Evolutionary conservation across 2,329 filamentous ascomycete genomes (phyloP), one percentile per base, ranked within the genome.

Genomic region (Fusarium hainanense): DNA sequence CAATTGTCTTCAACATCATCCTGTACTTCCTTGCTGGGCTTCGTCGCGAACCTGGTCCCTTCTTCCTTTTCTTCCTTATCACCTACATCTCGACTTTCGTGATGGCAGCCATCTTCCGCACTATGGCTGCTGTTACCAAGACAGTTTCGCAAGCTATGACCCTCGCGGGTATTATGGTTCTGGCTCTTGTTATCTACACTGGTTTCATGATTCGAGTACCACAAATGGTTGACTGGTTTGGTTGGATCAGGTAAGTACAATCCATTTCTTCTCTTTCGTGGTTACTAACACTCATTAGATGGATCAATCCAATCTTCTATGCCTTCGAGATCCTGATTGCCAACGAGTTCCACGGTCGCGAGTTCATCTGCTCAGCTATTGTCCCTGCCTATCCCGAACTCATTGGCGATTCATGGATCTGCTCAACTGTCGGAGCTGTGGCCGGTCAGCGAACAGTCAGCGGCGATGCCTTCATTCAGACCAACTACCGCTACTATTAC

Each of bases 91-190:
- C 87, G 2, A 93, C 89, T 0, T 84, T 95, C 70, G 85, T 89
- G 69, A 94, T 94, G 90, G 90, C 87, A 40, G 92, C 90, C 79
- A 83, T 93, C 42, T 95, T 95, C 82, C 85, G 92, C 27, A 92
- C 89, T 0, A 88, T 95, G 73, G 92, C 89, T 1, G 88, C 91
- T 0, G 78, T 91, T 3, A 93, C 92, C 2, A 85, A 88, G 54
- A 92, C 91, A 0, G 81, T 89, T 0, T 85, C 87, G 0, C 86
- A 89, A 66, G 86, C 87, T 4, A 84, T 89, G 82, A 81, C 82
- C 1, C 75, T 85, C 3, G 81, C 85, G 0, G 85, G 85, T 23
- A 78, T 89, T 0, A 70, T 89, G 66, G 86, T 90, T 13, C 76
- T 92, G 20, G 85, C 85, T 16, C 83, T 92, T 6, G 74, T 76